Evolutionary conservation across 2,329 filamentous ascomycete species (phyloP), one percentile per base, ranked within the genome.

Genomic region (Diplodia scrobiculata): DNA sequence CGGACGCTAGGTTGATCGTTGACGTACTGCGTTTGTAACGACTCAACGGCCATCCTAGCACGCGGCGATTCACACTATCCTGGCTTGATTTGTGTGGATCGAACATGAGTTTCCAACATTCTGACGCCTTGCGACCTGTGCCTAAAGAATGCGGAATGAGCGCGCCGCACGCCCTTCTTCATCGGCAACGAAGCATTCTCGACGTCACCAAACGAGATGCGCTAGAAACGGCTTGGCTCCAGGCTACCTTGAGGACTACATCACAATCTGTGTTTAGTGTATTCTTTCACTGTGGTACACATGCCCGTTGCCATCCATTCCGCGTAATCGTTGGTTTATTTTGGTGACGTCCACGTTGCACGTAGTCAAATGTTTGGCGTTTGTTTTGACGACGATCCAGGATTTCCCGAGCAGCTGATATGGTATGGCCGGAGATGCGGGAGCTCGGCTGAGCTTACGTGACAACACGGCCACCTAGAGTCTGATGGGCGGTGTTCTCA

Each of bases 1-100:
- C 45, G 58, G 58, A 50, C 25, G 21, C 55, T 60, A 60, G 19
- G 47, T 47, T 32, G 45, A 21, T 27, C 38, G 27, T 60, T 41
- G 38, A 48, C 25, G 38, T 13, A 54, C 52, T 21, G 34, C 52
- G 52, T 27, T 27, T 21, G 32, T 54, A 29, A 7, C 29, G 29
- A 11, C 32, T 10, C 19, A 34, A 60, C 19, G 17, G 14, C 25
- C 38, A 47, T 47, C 55, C 34, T 41, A 48, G 38, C 17, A 21
- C 13, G n/a, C 27, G 38, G 27, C 55, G 55, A 50, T 50, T 50
- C 29, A 14, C 58, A 47, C 38, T 21, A 13, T n/a, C 34, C 25
- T 32, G 29, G 29, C 29, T 32, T 9, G 29, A 32, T 9, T 9
- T n/a, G 27, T 13, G 29, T 13, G 14, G 45, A 36, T 50, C 58